Percentiles rank a stretch among this genome's conserved stretches.
Evolutionary conservation across 208 protist genomes (phyloP).

Genomic region (Porcisia hertigi): DNA sequence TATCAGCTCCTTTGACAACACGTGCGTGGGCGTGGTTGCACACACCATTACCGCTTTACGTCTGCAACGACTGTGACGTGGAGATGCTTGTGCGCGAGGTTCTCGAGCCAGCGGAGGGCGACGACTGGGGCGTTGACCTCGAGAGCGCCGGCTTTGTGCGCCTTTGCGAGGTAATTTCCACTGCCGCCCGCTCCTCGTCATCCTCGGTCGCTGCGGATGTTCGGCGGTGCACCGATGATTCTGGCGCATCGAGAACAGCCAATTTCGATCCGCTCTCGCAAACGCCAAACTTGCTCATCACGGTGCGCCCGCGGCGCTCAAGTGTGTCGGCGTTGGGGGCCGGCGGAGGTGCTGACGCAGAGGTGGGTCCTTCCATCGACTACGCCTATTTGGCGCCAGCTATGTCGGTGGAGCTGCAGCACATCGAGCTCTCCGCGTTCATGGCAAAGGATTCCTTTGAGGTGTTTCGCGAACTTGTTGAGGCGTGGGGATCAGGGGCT

Average conservation of each 20-base stretch:
- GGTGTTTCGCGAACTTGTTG: slow-evolving; percentile 35
- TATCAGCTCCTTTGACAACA: background rate
- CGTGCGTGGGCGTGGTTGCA: slow-evolving; percentile 28
- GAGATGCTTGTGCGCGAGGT: slow-evolving; percentile 30
- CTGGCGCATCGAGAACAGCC: background rate
- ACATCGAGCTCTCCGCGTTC: slow-evolving; percentile 47
- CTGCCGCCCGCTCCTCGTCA: slow-evolving; percentile 1
- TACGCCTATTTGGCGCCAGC: slow-evolving; percentile 12
- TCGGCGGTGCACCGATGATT: background rate
- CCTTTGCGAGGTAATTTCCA: slow-evolving; percentile 32
- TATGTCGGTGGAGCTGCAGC: slow-evolving; percentile 44
- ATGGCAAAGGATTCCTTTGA: slow-evolving; percentile 59
- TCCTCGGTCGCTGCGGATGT: background rate
- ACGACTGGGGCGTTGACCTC: slow-evolving; percentile 37
- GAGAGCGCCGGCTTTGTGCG: slow-evolving; percentile 40
- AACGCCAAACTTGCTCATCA: slow-evolving; percentile 8
- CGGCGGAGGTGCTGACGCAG: background rate
- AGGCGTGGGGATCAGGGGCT: slow-evolving; percentile 27
- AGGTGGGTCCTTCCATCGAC: background rate
- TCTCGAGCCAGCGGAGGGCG: slow-evolving; percentile 26
- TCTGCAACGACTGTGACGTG: slow-evolving; percentile 49
- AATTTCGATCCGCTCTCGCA: background rate
- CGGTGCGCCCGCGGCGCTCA: slow-evolving; percentile 1
- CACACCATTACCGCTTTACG: slow-evolving; percentile 27
- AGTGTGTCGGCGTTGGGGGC: background rate